Base-by-base conservation (phyloP, 2,329 filamentous ascomycete species). In the Xylariaceae sp. region DNA sequence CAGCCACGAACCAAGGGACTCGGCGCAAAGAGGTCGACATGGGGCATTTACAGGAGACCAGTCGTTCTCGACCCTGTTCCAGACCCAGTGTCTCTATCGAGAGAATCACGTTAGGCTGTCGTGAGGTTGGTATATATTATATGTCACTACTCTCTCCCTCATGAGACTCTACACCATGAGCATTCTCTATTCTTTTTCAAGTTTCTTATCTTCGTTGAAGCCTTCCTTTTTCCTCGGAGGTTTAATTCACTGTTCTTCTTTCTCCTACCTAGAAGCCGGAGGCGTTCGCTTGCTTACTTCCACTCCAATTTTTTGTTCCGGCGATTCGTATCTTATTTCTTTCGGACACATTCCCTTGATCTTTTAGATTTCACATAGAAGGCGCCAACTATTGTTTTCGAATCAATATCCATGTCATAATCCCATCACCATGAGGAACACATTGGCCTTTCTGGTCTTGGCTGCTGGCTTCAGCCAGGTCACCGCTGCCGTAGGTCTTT, bases 251-350 rank as follows among this genome's bases (percentile, higher is more conserved):
- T 53, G 47, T 67, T 65, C 67, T 58, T 65, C 68, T 66, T 65
- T 62, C 69, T 70, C 68, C 47, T 51, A 55, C 61, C 66, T 12
- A 29, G 27, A 69, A 71, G 71, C 70, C 74, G 79, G 77, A 77
- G 75, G 76, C 79, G 80, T 76, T 82, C 79, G 76, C 74, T 82
- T 58, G 74, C 76, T 80, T 80, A 70, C 67, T 76, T 70, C 69
- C 62, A 60, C 68, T 67, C 57, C 56, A 70, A 59, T 63, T 68
- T 68, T 55, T 60, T 56, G 52, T 62, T 53, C 51, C 58, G 53
- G 63, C 59, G 49, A 50, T 65, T 55, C 41, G 60, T 57, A 55
- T 42, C 53, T 54, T 50, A 19, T 39, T 41, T 49, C 48, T 63
- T 64, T 64, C 61, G 54, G 48, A 60, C 51, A 60, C 50, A 45